These are phyloP conservation scores for Microbotryum lychnidis-dioicae DNA, from an alignment of 1,284 basidiomycete genomes.

Conservation along the genomic window DNA sequence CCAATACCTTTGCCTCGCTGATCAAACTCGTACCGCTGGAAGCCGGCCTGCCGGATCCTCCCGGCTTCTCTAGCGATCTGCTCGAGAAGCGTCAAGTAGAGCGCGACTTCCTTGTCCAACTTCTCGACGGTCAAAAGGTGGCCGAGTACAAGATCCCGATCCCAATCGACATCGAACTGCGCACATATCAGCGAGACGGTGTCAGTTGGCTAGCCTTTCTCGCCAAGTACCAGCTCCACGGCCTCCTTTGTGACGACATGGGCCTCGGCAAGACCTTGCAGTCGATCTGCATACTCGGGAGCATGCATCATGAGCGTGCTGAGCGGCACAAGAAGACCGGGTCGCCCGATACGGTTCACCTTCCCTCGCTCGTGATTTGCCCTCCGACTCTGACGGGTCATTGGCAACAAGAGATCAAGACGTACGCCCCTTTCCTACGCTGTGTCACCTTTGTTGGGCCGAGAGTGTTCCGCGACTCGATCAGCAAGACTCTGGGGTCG, in stretches of 20 bases:
- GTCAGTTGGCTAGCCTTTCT: slow-evolving; percentile 99
- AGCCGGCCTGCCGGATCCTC: slow-evolving; percentile 91
- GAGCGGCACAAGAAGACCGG: slow-evolving; percentile 59
- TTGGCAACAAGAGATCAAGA: slow-evolving; percentile 96
- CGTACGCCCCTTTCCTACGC: slow-evolving; percentile 77
- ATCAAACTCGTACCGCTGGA: slow-evolving; percentile 99
- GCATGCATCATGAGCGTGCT: slow-evolving; percentile 83
- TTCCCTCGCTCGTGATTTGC: slow-evolving; percentile 92
- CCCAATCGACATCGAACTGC: slow-evolving; percentile 82
- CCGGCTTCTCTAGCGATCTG: slow-evolving; percentile 83
- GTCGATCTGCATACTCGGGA: slow-evolving; percentile 92
- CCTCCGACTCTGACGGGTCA: slow-evolving; percentile 96
- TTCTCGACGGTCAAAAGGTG: slow-evolving; percentile 90
- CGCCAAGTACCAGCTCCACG: slow-evolving; percentile 90
- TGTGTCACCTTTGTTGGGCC: slow-evolving; percentile 87
- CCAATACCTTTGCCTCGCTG: slow-evolving; percentile 94
- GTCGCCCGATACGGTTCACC: slow-evolving; percentile 68
- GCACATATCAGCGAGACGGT: slow-evolving; percentile 96
- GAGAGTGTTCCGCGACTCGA: slow-evolving; percentile 68
- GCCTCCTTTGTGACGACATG: slow-evolving; percentile 98
- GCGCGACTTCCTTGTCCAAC: slow-evolving; percentile 83
- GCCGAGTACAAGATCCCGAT: slow-evolving; percentile 84
- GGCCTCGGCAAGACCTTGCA: slow-evolving; percentile 97
- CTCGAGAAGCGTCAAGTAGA: slow-evolving; percentile 79
- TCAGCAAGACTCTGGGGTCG: slow-evolving; percentile 57